Conservation (phyloP, 495 filamentous ascomycete species). For the Penicillium mononematosum region DNA sequence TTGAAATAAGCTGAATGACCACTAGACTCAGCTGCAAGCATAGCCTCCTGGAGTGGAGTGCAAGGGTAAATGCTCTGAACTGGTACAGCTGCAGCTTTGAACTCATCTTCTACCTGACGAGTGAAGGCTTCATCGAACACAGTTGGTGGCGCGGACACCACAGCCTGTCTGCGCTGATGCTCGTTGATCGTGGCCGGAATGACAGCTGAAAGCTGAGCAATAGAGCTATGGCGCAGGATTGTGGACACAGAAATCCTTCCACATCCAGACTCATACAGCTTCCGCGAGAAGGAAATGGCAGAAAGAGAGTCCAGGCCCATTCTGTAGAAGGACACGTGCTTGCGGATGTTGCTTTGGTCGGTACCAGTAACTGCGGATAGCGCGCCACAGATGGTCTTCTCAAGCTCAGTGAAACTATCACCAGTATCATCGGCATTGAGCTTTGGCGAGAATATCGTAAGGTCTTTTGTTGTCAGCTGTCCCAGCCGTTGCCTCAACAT, state of each 20-base stretch:
- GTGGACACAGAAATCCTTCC: slow-evolving; percentile 55
- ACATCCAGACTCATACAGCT: slow-evolving; percentile 42
- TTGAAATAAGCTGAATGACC: slow-evolving; percentile 53
- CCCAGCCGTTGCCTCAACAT: slow-evolving; percentile 36
- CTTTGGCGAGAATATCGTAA: slow-evolving; percentile 30
- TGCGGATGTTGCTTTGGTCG: slow-evolving; percentile 41
- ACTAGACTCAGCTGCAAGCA: slow-evolving; percentile 58
- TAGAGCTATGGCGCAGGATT: slow-evolving; percentile 60
- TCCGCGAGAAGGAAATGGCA: slow-evolving; percentile 63
- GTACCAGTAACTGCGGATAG: slow-evolving; percentile 51
- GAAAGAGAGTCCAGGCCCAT: slow-evolving; percentile 81
- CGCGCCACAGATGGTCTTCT: slow-evolving; percentile 45
- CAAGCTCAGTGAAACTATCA: slow-evolving; percentile 37
- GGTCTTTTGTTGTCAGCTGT: slow-evolving; percentile 18
- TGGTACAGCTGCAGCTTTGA: slow-evolving; percentile 26
- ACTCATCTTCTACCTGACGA: slow-evolving; percentile 16
- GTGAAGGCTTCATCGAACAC: slow-evolving; percentile 18
- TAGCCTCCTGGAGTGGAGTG: slow-evolving; percentile 78
- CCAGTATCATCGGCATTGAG: slow-evolving; percentile 13
- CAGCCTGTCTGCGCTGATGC: slow-evolving; percentile 2
- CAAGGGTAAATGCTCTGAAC: slow-evolving; percentile 66
- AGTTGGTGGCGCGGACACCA: not conserved
- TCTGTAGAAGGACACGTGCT: slow-evolving; percentile 56
- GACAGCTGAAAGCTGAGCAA: slow-evolving; percentile 52
- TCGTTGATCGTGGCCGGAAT: slow-evolving; percentile 20